A percentile compares a stretch with the other conserved stretches of the same genome.
These are phyloP conservation scores for Casuarina cunninghamiana DNA, from an alignment of 306 rosid species.

Conservation along the genomic window DNA sequence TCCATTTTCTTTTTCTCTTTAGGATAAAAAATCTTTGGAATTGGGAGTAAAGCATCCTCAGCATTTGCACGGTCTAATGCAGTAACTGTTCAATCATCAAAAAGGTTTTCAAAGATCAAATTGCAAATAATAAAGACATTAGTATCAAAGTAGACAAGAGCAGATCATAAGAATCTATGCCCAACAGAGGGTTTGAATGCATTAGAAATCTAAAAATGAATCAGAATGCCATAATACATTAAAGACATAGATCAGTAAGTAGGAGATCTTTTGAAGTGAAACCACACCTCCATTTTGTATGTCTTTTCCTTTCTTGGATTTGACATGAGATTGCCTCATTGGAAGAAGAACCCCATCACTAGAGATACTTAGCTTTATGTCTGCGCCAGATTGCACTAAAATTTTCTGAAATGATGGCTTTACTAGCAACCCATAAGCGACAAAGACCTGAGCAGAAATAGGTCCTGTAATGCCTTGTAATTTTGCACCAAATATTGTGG, in stretches of 20 bases:
- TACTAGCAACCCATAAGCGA: slow-evolving; percentile 72
- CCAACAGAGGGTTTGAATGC: slow-evolving; percentile 4
- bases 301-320: slow-evolving; percentile 62
- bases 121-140: slow-evolving; percentile 8
- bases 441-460: slow-evolving; percentile 64
- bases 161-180: slow-evolving; percentile 23
- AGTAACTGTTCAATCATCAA: slow-evolving; percentile 54
- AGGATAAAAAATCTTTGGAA: slow-evolving; percentile 71
- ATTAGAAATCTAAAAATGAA: background rate
- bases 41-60: slow-evolving; percentile 84
- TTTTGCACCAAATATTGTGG: slow-evolving; percentile 78
- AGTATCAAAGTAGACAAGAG: background rate
- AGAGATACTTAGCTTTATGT: slow-evolving; percentile 61
- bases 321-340: slow-evolving; percentile 45
- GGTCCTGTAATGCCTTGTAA: slow-evolving; percentile 57
- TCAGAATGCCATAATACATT: background rate
- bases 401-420: slow-evolving; percentile 82
- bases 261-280: background rate
- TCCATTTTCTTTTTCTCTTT: slow-evolving; percentile 37
- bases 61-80: slow-evolving; percentile 91
- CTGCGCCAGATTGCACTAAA: slow-evolving; percentile 67
- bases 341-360: slow-evolving; percentile 85
- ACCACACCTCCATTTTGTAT: slow-evolving; percentile 54
- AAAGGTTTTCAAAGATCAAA: slow-evolving; percentile 35
- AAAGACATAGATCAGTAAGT: background rate